A percentile compares a stretch with the other conserved stretches of the same genome.
These are phyloP conservation scores for Penicillium sclerotiorum DNA, from an alignment of 2,329 filamentous ascomycete species.

Conservation along the genomic window DNA sequence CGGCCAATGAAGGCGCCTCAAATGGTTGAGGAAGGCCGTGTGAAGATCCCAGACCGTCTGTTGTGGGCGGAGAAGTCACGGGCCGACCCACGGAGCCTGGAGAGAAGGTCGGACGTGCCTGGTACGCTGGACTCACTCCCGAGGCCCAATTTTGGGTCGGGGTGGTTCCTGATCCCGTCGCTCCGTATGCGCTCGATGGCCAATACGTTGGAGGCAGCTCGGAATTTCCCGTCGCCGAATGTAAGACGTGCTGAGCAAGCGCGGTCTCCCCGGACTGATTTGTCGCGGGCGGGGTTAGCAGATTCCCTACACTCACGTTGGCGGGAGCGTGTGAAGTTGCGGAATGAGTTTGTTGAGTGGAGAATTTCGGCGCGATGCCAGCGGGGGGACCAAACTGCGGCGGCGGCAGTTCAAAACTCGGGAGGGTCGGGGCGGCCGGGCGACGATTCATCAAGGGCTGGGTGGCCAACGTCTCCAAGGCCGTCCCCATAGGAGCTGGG, in stretches of 20 bases:
- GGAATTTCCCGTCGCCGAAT: slow-evolving; percentile 25
- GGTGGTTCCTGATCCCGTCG: slow-evolving; percentile 13
- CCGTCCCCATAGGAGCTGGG: slow-evolving; percentile 64
- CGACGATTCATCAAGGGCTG: slow-evolving; percentile 71
- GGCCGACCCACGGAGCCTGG: slow-evolving; percentile 57
- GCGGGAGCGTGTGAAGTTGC: slow-evolving; percentile 45
- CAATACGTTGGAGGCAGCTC: slow-evolving; percentile 59
- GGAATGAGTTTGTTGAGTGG: slow-evolving; percentile 36
- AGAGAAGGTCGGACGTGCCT: slow-evolving; percentile 59
- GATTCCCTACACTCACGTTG: slow-evolving; percentile 60
- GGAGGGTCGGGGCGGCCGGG: slow-evolving; percentile 69
- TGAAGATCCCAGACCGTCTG: too few species aligned
- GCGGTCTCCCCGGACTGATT: slow-evolving; percentile 54
- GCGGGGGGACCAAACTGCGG: slow-evolving; percentile 50
- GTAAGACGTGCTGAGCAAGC: slow-evolving; percentile 47
- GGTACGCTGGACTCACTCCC: slow-evolving; percentile 42
- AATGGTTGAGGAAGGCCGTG: slow-evolving; percentile 72
- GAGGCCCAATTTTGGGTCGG: slow-evolving; percentile 51
- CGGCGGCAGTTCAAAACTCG: slow-evolving; percentile 69
- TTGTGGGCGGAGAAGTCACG: slow-evolving; percentile 59
- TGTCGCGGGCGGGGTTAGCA: slow-evolving; percentile 63
- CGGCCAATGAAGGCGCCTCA: slow-evolving; percentile 64
- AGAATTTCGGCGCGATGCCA: slow-evolving; percentile 55
- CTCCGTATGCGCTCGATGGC: slow-evolving; percentile 60
- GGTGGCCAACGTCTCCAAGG: slow-evolving; percentile 62